phyloP scores from a whole-genome alignment of 345 rosid genomes.

The Odontarrhena argentea region DNA sequence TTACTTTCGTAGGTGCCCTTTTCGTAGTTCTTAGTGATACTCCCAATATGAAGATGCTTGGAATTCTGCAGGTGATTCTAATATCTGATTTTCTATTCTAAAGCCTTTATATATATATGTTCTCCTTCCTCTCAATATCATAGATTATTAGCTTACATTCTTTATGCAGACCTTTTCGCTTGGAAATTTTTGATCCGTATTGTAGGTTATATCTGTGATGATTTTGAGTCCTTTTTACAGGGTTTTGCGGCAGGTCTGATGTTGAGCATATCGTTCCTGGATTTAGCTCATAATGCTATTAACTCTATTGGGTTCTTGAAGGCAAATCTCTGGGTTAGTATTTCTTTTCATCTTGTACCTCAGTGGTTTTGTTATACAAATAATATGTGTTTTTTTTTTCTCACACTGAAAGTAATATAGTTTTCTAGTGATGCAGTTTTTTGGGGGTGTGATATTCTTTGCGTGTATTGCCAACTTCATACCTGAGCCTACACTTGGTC shows the following conservation, averaged over 20 bases:
- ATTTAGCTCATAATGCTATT: constrained; percentile 95
- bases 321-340: constrained; percentile 93
- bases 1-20: constrained; percentile 70
- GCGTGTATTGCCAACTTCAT: constrained; percentile 78
- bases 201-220: constrained; percentile 35
- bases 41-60: constrained; percentile 96
- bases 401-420: constrained; percentile 35
- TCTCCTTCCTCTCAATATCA: constrained; percentile 5
- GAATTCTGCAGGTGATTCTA: constrained; percentile 77
- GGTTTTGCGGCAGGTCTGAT: constrained; percentile 98
- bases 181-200: background rate
- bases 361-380: constrained; percentile 8
- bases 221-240: constrained; percentile 47
- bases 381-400: constrained; percentile 7
- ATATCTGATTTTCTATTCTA: constrained; percentile 19
- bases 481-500: constrained; percentile 81
- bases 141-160: background rate
- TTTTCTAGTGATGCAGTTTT: constrained; percentile 66
- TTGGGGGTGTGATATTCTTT: constrained; percentile 89
- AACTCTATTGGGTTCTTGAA: constrained; percentile 94
- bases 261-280: constrained; percentile 97
- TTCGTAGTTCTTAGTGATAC: constrained; percentile 71
- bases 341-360: constrained; percentile 31
- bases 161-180: constrained; percentile 5
- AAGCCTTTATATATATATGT: background rate